These are phyloP conservation scores for Colletotrichum sp. DNA, from an alignment of 2,329 filamentous ascomycete genomes.

Conservation along the genomic window DNA sequence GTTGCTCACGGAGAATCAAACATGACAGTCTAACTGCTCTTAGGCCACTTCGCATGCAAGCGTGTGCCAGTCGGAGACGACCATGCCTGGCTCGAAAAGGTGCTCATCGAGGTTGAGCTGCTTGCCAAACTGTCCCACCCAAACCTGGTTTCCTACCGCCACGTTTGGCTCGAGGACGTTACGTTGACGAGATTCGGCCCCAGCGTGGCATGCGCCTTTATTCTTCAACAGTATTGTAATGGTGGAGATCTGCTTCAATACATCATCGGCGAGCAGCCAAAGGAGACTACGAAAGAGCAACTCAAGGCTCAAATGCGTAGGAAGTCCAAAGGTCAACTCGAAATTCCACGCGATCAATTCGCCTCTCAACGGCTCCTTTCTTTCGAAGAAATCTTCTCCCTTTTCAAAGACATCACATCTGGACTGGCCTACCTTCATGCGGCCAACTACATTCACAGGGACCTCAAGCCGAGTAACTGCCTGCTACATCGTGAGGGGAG, in stretches of 20 bases:
- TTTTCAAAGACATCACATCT: conserved; percentile 94
- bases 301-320: conserved; percentile 88
- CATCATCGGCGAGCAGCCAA: conserved; percentile 71
- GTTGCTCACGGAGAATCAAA: neutral
- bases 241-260: conserved; percentile 88
- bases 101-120: conserved; percentile 90
- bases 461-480: conserved; percentile 96
- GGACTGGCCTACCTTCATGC: conserved; percentile 88
- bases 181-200: conserved; percentile 86
- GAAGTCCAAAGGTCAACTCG: conserved; percentile 77
- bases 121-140: conserved; percentile 91
- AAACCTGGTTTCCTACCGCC: conserved; percentile 94
- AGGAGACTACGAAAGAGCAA: conserved; percentile 76
- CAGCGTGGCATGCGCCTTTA: conserved; percentile 92
- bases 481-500: conserved; percentile 79
- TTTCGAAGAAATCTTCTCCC: conserved; percentile 94
- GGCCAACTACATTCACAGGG: conserved; percentile 93
- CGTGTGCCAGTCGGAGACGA: conserved; percentile 94
- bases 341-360: conserved; percentile 60
- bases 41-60: conserved; percentile 90
- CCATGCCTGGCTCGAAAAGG: conserved; percentile 92
- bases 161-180: conserved; percentile 95
- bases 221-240: conserved; percentile 97
- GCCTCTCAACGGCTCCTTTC: conserved; percentile 51
- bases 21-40: conserved; percentile 7